phyloP scores from a whole-genome alignment of 78 protist species.

The Tieghemostelium lacteum region DNA sequence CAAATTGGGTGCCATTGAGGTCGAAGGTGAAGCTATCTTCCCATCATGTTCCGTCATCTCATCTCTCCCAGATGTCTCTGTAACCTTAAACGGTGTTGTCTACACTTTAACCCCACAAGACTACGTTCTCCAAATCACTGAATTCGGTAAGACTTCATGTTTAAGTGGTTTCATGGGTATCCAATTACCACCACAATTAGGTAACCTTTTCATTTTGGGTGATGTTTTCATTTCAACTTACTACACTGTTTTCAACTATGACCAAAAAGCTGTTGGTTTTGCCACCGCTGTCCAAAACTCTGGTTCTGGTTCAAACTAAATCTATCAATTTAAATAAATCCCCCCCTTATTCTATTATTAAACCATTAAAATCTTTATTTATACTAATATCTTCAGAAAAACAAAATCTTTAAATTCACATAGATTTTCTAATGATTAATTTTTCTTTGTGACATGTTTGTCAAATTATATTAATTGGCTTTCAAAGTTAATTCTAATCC shows the following conservation, averaged over 20 bases:
- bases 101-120: slow-evolving; percentile 87
- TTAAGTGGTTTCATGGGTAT: slow-evolving; percentile 94
- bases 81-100: slow-evolving; percentile 85
- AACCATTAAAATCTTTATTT: too few relatives aligned
- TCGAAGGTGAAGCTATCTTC: slow-evolving; percentile 73
- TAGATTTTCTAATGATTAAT: too few relatives aligned
- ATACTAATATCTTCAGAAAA: too few relatives aligned
- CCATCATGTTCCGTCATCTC: slow-evolving; percentile 79
- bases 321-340: too few relatives aligned
- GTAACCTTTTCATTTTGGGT: slow-evolving; percentile 93
- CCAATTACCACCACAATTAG: slow-evolving; percentile 26
- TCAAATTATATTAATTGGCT: too few relatives aligned
- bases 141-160: slow-evolving; percentile 87
- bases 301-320: too few relatives aligned
- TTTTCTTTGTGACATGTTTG: too few relatives aligned
- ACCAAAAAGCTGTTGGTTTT: slow-evolving; percentile 83
- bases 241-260: slow-evolving; percentile 94
- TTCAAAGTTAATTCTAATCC: too few relatives aligned
- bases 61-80: slow-evolving; percentile 82
- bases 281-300: slow-evolving; percentile 36
- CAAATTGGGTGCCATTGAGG: slow-evolving; percentile 76
- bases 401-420: too few relatives aligned
- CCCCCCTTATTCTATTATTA: too few relatives aligned
- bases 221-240: slow-evolving; percentile 96
- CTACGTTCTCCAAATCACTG: slow-evolving; percentile 90